phyloP scores from a whole-genome alignment of 495 filamentous ascomycete species.

The Chaetomium fimeti region DNA sequence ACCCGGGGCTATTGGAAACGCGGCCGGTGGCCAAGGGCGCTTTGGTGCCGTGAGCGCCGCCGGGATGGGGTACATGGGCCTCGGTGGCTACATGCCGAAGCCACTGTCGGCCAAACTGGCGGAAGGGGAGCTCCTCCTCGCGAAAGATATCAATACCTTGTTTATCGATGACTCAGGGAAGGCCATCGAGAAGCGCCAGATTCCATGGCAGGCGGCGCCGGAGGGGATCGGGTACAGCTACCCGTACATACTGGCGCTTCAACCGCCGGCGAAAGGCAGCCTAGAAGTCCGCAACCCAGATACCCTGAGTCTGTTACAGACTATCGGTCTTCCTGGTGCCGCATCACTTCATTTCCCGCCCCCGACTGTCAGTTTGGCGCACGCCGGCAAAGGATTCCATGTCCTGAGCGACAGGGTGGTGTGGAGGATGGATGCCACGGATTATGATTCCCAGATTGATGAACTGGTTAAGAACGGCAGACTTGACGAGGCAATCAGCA shows the following conservation, averaged over 20 bases:
- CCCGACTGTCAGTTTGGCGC: slow-evolving; percentile 85
- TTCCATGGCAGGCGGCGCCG: slow-evolving; percentile 86
- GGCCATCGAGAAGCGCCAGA: slow-evolving; percentile 76
- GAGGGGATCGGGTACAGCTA: slow-evolving; percentile 93
- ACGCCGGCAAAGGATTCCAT: slow-evolving; percentile 92
- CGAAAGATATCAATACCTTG: slow-evolving; percentile 92
- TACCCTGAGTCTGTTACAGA: slow-evolving; percentile 82
- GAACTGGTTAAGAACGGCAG: slow-evolving; percentile 72
- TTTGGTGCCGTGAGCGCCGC: slow-evolving; percentile 57
- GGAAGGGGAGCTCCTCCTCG: slow-evolving; percentile 80
- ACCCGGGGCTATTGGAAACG: slow-evolving; percentile 70
- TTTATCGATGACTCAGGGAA: slow-evolving; percentile 85
- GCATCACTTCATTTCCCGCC: slow-evolving; percentile 88
- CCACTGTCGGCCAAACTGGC: slow-evolving; percentile 79
- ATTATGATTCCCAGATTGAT: slow-evolving; percentile 89
- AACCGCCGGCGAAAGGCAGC: slow-evolving; percentile 76
- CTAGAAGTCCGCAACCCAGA: slow-evolving; percentile 92
- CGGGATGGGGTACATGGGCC: slow-evolving; percentile 93
- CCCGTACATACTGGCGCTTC: slow-evolving; percentile 87
- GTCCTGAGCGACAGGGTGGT: slow-evolving; percentile 84
- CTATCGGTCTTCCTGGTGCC: slow-evolving; percentile 74
- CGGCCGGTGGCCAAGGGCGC: slow-evolving; percentile 63
- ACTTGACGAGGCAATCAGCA: slow-evolving; percentile 89
- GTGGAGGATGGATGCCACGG: slow-evolving; percentile 93
- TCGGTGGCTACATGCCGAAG: slow-evolving; percentile 85